Evolutionary conservation across 2,329 filamentous ascomycete species (phyloP).

Genomic region (Ascochyta koolunga): DNA sequence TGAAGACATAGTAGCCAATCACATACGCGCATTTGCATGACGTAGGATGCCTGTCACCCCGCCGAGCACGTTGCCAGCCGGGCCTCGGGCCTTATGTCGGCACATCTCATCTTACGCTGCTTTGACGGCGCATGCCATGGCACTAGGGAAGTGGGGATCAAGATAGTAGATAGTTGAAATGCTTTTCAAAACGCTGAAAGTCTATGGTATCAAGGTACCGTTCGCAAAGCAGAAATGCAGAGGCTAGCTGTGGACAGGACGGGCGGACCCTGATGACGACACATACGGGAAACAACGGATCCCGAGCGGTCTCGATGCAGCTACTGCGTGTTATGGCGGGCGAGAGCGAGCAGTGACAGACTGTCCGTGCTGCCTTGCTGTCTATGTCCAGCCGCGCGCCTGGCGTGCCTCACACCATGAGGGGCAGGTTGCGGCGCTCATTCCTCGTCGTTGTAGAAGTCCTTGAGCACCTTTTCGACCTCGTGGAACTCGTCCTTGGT

Average conservation of each 20-base stretch:
- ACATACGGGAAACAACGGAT: not conserved
- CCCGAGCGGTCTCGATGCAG: constrained; percentile 8
- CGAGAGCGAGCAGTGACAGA: not conserved
- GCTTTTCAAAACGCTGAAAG: constrained; percentile 19
- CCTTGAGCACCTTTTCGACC: constrained; percentile 71
- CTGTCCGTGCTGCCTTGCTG: constrained; percentile 4
- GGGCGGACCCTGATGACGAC: constrained; percentile 10
- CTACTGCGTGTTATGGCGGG: not conserved
- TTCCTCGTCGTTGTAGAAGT: constrained; percentile 68
- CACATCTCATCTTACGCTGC: not conserved
- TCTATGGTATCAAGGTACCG: constrained; percentile 19
- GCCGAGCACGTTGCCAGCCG: constrained; percentile 5
- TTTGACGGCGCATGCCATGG: constrained; percentile 2
- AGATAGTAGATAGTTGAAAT: constrained; percentile 5
- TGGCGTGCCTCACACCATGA: constrained; percentile 1
- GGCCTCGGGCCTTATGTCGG: constrained; percentile 10
- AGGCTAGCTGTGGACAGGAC: constrained; percentile 11
- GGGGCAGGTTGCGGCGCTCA: constrained; percentile 3
- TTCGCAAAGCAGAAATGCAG: constrained; percentile 8
- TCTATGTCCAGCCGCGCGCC: constrained; percentile 7
- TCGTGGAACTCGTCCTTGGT: constrained; percentile 80
- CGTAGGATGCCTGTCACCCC: constrained; percentile 12
- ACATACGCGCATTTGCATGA: constrained; percentile 1
- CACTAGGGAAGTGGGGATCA: not conserved
- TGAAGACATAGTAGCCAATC: constrained; percentile 5